Conservation (phyloP, 805 yeast species). For the Cyberlindnera meyerae region DNA sequence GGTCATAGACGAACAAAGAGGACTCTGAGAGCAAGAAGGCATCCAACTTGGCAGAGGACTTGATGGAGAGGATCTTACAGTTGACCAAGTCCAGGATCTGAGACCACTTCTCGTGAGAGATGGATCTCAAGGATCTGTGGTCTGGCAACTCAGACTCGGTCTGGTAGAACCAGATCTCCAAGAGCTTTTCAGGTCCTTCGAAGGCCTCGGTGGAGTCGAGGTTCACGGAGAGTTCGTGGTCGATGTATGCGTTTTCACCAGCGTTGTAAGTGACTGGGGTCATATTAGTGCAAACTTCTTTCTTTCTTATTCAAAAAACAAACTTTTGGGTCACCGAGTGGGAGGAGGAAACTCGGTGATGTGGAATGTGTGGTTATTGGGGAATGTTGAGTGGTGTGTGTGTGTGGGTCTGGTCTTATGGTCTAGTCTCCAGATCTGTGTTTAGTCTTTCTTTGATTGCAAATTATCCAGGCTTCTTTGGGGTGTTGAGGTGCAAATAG, state of each 20-base stretch:
- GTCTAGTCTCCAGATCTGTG: too few relatives aligned
- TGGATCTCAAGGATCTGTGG: conserved; percentile 52
- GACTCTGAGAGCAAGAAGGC: conserved; percentile 87
- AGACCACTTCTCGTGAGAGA: conserved; percentile 67
- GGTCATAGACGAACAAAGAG: conserved; percentile 82
- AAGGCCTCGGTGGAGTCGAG: conserved; percentile 89
- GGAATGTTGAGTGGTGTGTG: conserved; percentile 1
- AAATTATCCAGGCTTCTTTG: conserved; percentile 23
- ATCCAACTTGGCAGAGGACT: conserved; percentile 60
- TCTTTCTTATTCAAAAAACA: background rate
- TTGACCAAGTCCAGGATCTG: conserved; percentile 71
- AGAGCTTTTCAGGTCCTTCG: conserved; percentile 94
- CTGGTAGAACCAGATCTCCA: conserved; percentile 84
- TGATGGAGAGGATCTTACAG: conserved; percentile 83
- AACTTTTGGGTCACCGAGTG: conserved; percentile 14
- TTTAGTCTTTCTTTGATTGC: background rate
- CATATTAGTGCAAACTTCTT: conserved; percentile 7
- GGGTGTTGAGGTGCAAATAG: conserved; percentile 15
- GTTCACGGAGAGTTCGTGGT: conserved; percentile 71
- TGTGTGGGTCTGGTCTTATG: too few relatives aligned
- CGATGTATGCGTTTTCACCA: conserved; percentile 50
- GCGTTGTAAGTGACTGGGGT: conserved; percentile 33
- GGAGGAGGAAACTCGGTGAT: conserved; percentile 17
- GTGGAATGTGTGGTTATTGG: background rate
- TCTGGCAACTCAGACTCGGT: conserved; percentile 32